Base-by-base conservation (phyloP, 257 asterid species). In the Solanum appendiculatum region DNA sequence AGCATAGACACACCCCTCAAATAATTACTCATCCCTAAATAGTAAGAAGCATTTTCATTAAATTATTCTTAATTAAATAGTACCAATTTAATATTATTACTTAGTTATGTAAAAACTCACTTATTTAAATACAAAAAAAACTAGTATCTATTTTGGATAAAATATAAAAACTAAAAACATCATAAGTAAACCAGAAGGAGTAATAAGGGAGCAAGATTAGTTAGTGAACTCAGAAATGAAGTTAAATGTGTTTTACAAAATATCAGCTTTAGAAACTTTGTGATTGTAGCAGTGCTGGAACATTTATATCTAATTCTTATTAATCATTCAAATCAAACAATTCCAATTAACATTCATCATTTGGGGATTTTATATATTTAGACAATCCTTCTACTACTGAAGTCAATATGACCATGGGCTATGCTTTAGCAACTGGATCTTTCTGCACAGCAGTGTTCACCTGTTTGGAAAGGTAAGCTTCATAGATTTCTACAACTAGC, bases 391-490 rank as follows among this genome's bases (percentile, higher is more conserved):
- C 16, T 80, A 5, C 16, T 80, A 80, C 40, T 10, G 1, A 1
- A 80, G 66, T 16, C 54, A 80, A 27, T 80, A 80, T 80, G 66
- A 80, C 25, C 40, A 80, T 78, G 27, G 68, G 8, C 88, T 91
- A 92, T 46, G 89, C 48, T 83, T 93, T 91, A 36, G 91, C 20
- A 23, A 31, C 36, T n/a, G 92, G 73, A 86, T 90, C 93, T 89
- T 89, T 93, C 85, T 89, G 88, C 6, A 95, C 93, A 39, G 98
- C 97, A 72, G 98, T 93, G 88, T 95, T 95, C n/a, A 90, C 95
- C 90, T 95, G 98, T 89, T 89, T 95, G 23, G 95, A 91, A 78
- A 94, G 87, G 89, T 95, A 94, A 78, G 96, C 93, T 90, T 96
- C 98, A 73, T 94, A 94, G 34, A 96, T 91, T 86, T 93, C 97